Evolutionary conservation across 1,139 yeast species (phyloP).

Genomic region (Candida sp.): DNA sequence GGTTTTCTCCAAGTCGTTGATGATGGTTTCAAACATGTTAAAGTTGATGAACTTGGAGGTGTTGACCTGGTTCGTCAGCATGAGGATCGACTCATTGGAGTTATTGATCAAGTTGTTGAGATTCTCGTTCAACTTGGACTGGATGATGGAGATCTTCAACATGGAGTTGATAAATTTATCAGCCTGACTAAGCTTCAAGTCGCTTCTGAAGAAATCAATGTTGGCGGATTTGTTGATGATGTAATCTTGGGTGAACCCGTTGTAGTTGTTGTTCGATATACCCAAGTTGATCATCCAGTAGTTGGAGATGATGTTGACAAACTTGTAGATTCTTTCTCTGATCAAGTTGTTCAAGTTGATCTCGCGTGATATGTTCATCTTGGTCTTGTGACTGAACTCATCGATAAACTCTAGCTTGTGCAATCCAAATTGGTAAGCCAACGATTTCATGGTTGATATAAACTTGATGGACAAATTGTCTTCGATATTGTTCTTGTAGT

Average conservation of each 20-base stretch:
- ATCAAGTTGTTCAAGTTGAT: conserved; percentile 38
- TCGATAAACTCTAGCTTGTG: conserved; percentile 47
- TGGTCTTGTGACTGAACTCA: conserved; percentile 50
- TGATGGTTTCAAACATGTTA: conserved; percentile 48
- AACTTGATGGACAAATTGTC: conserved; percentile 44
- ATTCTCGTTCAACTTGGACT: conserved; percentile 45
- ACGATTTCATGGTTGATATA: conserved; percentile 43
- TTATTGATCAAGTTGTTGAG: conserved; percentile 34
- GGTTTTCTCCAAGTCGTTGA: conserved; percentile 31
- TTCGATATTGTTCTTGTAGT: conserved; percentile 29
- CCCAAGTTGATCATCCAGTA: conserved; percentile 50
- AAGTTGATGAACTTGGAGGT: conserved; percentile 39
- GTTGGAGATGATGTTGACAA: conserved; percentile 46
- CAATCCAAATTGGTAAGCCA: conserved; percentile 48
- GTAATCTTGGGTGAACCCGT: conserved; percentile 47
- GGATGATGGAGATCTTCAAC: conserved; percentile 44
- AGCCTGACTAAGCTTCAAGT: conserved; percentile 15
- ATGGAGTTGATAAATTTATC: conserved; percentile 46
- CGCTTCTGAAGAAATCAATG: conserved; percentile 23
- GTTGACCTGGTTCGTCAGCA: conserved; percentile 23
- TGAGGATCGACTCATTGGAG: conserved; percentile 11
- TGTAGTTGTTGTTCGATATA: conserved; percentile 39
- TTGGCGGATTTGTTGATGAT: conserved; percentile 41
- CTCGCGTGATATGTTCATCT: conserved; percentile 36
- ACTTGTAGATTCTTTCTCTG: conserved; percentile 50